These are phyloP conservation scores for Penicillium verrucosum DNA, from an alignment of 2,329 filamentous ascomycete genomes.

Conservation along the genomic window DNA sequence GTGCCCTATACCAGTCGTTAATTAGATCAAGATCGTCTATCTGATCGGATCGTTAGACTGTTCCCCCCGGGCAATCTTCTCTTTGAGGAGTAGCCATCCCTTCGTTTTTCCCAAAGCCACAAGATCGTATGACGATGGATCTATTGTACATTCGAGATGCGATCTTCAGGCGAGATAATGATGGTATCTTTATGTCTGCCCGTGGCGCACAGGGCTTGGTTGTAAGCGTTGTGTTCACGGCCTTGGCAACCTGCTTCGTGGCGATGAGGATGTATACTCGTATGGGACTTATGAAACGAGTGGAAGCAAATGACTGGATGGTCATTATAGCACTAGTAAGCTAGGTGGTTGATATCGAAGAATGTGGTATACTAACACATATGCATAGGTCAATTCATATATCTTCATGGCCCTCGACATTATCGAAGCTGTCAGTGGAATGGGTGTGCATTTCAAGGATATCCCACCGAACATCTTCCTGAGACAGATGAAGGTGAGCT, in stretches of 20 bases:
- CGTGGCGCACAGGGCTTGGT: conserved; percentile 28
- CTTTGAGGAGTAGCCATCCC: neutral
- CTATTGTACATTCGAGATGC: conserved; percentile 16
- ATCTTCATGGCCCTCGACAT: conserved; percentile 37
- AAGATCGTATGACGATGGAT: conserved; percentile 12
- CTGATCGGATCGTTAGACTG: neutral
- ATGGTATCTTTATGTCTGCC: conserved; percentile 21
- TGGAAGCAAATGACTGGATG: conserved; percentile 40
- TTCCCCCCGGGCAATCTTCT: neutral
- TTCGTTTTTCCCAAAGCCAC: neutral
- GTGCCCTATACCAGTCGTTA: neutral
- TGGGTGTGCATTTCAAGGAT: conserved; percentile 34
- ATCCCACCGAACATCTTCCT: conserved; percentile 30
- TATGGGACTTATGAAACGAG: conserved; percentile 28
- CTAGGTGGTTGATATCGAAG: neutral
- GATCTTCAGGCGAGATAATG: conserved; percentile 17
- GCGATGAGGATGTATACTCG: conserved; percentile 34
- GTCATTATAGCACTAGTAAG: conserved; percentile 34
- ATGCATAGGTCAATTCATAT: conserved; percentile 29
- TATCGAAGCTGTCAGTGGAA: conserved; percentile 34
- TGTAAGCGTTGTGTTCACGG: conserved; percentile 33
- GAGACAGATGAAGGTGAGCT: conserved; percentile 34
- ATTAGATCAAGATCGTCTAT: neutral
- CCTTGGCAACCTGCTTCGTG: conserved; percentile 31
- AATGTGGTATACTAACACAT: neutral